Percentiles rank a stretch among this genome's conserved stretches.
phyloP scores from a whole-genome alignment of 1,284 basidiomycete genomes.

The Cerrena zonata region DNA sequence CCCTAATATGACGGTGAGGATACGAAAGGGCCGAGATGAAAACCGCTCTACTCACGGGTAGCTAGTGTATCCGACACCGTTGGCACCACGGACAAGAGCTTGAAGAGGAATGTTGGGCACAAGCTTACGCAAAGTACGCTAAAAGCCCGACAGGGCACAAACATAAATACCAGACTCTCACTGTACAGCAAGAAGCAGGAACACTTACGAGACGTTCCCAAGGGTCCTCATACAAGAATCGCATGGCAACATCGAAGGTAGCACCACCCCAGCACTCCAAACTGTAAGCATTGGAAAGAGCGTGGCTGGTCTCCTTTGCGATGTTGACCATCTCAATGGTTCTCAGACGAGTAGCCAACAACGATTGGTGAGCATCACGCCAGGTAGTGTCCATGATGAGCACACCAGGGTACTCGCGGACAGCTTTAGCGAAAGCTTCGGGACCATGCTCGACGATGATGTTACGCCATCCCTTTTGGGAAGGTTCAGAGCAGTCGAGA shows the following conservation, averaged over 20 bases:
- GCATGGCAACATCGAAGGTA: slow-evolving; percentile 99
- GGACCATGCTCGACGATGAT: slow-evolving; percentile 98
- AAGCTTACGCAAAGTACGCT: slow-evolving; percentile 89
- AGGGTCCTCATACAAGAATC: slow-evolving; percentile 99
- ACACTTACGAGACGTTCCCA: slow-evolving; percentile 88
- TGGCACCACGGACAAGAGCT: slow-evolving; percentile 96
- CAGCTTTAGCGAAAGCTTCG: slow-evolving; percentile 97
- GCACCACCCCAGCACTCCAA: slow-evolving; percentile 99
- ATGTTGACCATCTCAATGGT: slow-evolving; percentile 99
- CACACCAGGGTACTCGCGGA: slow-evolving; percentile 91
- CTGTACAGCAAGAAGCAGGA: not conserved
- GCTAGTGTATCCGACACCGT: slow-evolving; percentile 98
- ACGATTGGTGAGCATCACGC: slow-evolving; percentile 98
- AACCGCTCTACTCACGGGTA: slow-evolving; percentile 71
- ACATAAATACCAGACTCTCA: not conserved
- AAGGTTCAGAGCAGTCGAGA: slow-evolving; percentile 79
- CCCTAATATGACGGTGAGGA: slow-evolving; percentile 39
- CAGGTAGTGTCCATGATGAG: slow-evolving; percentile 98
- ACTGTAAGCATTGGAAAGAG: slow-evolving; percentile 91
- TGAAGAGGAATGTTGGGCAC: slow-evolving; percentile 99
- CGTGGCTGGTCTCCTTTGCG: slow-evolving; percentile 94
- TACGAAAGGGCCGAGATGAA: not conserved
- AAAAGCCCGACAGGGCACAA: too few relatives aligned
- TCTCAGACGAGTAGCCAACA: slow-evolving; percentile 92
- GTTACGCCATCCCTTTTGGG: slow-evolving; percentile 92